Conservation (phyloP, 2,329 filamentous ascomycete genomes). For the Thielaviopsis ethacetica region DNA sequence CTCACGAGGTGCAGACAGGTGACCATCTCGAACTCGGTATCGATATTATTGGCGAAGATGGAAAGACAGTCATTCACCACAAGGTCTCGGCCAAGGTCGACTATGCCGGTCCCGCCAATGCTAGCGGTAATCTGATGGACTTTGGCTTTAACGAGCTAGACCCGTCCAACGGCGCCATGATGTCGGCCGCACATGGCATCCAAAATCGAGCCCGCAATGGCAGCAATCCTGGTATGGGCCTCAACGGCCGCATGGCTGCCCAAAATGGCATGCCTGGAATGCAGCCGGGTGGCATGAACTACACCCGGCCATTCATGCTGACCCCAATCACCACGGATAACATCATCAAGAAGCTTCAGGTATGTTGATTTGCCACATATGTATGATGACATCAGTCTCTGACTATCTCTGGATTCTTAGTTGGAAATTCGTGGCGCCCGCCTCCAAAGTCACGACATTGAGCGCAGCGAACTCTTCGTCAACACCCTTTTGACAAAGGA, state of each 20-base stretch:
- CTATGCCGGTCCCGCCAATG: slow-evolving; percentile 70
- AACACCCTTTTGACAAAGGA: slow-evolving; percentile 61
- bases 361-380: slow-evolving; percentile 28
- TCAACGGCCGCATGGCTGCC: slow-evolving; percentile 44
- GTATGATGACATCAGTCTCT: background rate
- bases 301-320: slow-evolving; percentile 71
- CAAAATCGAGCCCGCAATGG: slow-evolving; percentile 55
- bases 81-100: slow-evolving; percentile 96
- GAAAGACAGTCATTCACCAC: slow-evolving; percentile 96
- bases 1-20: slow-evolving; percentile 78
- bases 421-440: slow-evolving; percentile 80
- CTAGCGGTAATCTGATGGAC: slow-evolving; percentile 62
- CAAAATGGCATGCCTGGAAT: slow-evolving; percentile 29
- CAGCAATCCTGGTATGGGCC: slow-evolving; percentile 46
- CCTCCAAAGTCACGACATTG: slow-evolving; percentile 73
- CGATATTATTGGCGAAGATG: slow-evolving; percentile 96
- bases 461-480: slow-evolving; percentile 68
- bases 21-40: slow-evolving; percentile 92
- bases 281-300: slow-evolving; percentile 43
- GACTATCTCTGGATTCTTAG: slow-evolving; percentile 26
- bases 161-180: slow-evolving; percentile 56
- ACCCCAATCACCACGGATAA: slow-evolving; percentile 86
- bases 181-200: slow-evolving; percentile 51
- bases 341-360: slow-evolving; percentile 74
- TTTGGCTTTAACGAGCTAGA: slow-evolving; percentile 89